These are phyloP conservation scores for Gaeumannomyces tritici DNA, from an alignment of 2,329 filamentous ascomycete species.

Conservation along the genomic window DNA sequence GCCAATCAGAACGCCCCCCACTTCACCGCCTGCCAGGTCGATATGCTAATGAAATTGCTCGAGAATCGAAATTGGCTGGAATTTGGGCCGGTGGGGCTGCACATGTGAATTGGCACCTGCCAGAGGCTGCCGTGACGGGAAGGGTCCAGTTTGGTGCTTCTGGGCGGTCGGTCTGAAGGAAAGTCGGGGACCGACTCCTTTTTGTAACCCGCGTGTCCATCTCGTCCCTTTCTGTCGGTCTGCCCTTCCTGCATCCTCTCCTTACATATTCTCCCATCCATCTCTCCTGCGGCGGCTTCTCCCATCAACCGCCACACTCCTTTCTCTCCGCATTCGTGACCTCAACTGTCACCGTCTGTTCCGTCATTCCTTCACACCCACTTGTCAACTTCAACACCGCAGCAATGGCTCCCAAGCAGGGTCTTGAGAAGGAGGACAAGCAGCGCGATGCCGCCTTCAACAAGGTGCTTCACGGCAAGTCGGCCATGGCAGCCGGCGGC, in stretches of 20 bases:
- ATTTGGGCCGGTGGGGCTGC: background rate
- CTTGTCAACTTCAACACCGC: background rate
- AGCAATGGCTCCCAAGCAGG: conserved; percentile 5
- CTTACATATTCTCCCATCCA: background rate
- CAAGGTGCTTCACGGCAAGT: conserved; percentile 72
- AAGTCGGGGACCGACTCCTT: background rate
- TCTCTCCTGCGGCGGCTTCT: background rate
- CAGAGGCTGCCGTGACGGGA: background rate
- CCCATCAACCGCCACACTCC: background rate
- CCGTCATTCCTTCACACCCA: background rate
- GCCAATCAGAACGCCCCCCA: background rate
- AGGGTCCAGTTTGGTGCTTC: background rate
- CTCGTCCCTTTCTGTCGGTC: background rate
- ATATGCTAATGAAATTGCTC: background rate
- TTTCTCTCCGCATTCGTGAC: background rate
- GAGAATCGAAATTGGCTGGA: background rate
- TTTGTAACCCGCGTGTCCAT: background rate
- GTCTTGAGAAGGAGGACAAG: conserved; percentile 75
- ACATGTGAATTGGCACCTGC: background rate
- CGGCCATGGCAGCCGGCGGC: conserved; percentile 60
- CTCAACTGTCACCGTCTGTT: background rate
- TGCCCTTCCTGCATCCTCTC: background rate
- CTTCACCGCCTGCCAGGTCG: background rate
- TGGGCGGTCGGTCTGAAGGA: background rate
- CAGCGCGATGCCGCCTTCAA: conserved; percentile 82